Conservation (phyloP, 2,329 filamentous ascomycete species). For the Trichoderma sp. region DNA sequence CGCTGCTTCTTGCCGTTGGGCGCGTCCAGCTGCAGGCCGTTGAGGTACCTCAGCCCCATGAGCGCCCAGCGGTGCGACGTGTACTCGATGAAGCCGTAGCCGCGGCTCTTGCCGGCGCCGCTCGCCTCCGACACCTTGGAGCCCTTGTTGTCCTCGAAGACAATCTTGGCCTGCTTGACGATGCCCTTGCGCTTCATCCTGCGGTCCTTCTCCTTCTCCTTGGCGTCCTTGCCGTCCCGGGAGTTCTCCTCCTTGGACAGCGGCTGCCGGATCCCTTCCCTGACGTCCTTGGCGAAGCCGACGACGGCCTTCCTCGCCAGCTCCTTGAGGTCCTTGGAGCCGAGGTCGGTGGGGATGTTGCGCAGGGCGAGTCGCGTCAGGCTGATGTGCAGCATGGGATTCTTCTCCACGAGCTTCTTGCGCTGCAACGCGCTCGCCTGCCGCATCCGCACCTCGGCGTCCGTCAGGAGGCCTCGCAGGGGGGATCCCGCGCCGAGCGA, state of each 20-base stretch:
- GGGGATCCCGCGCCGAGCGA: slow-evolving; percentile 76
- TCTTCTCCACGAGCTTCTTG: slow-evolving; percentile 86
- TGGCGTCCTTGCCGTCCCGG: slow-evolving; percentile 78
- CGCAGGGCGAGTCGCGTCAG: slow-evolving; percentile 88
- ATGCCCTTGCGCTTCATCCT: slow-evolving; percentile 83
- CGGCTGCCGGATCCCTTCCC: slow-evolving; percentile 70
- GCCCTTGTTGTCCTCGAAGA: slow-evolving; percentile 86
- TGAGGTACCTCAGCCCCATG: slow-evolving; percentile 93
- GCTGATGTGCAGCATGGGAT: slow-evolving; percentile 85
- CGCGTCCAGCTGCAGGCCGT: slow-evolving; percentile 68
- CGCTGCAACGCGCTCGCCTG: slow-evolving; percentile 85
- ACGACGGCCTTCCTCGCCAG: slow-evolving; percentile 91
- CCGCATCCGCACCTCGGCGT: slow-evolving; percentile 81
- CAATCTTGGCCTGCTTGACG: slow-evolving; percentile 90
- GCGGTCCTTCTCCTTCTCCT: slow-evolving; percentile 75
- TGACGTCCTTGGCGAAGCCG: slow-evolving; percentile 89
- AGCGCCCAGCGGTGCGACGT: slow-evolving; percentile 89
- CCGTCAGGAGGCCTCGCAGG: slow-evolving; percentile 73
- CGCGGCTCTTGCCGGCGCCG: slow-evolving; percentile 80
- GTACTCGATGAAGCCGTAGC: slow-evolving; percentile 98
- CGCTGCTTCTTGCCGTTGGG: slow-evolving; percentile 78
- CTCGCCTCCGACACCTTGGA: slow-evolving; percentile 77
- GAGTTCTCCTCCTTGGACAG: slow-evolving; percentile 88
- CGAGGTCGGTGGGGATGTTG: slow-evolving; percentile 83
- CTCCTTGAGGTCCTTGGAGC: slow-evolving; percentile 85